Evolutionary conservation across 805 yeast genomes (phyloP).

Genomic region (Starmerella ratchasimensis): DNA sequence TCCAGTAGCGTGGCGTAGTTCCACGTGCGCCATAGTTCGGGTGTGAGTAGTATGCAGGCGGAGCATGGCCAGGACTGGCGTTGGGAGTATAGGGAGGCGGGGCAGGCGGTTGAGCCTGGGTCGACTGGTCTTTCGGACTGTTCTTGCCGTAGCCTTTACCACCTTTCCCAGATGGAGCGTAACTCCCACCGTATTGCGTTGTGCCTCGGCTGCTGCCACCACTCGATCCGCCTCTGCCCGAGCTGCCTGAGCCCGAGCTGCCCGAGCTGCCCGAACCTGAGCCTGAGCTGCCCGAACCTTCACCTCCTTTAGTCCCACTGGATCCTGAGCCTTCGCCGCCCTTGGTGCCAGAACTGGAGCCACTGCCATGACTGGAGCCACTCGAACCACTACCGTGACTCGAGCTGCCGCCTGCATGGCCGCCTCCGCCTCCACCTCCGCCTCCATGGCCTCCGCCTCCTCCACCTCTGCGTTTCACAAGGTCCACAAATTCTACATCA

Average conservation of each 20-base stretch:
- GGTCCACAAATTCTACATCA: too few species aligned
- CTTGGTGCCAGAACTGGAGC: too few species aligned
- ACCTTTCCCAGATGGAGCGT: background rate
- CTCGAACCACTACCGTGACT: too few species aligned
- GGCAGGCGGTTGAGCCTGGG: background rate
- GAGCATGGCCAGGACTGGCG: constrained; percentile 1
- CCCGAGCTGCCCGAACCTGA: too few species aligned
- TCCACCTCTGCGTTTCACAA: too few species aligned
- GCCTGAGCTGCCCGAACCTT: too few species aligned
- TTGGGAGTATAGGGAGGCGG: background rate
- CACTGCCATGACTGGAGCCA: too few species aligned
- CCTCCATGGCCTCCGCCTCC: too few species aligned
- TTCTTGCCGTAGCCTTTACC: constrained; percentile 1
- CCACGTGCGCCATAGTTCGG: constrained; percentile 9
- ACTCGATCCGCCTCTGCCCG: background rate
- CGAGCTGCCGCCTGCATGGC: too few species aligned
- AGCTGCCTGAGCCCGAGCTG: background rate
- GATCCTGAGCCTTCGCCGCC: too few species aligned
- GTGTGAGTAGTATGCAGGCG: constrained; percentile 1
- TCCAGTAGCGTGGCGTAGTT: constrained; percentile 4
- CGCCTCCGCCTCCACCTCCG: too few species aligned
- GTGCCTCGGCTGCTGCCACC: constrained; percentile 1
- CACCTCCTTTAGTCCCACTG: too few species aligned
- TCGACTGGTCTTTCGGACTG: background rate
- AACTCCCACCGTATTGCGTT: background rate